Percentiles rank a stretch among this genome's conserved stretches.
These are phyloP conservation scores for Colletotrichum sp. DNA, from an alignment of 2,329 filamentous ascomycete species.

Conservation along the genomic window DNA sequence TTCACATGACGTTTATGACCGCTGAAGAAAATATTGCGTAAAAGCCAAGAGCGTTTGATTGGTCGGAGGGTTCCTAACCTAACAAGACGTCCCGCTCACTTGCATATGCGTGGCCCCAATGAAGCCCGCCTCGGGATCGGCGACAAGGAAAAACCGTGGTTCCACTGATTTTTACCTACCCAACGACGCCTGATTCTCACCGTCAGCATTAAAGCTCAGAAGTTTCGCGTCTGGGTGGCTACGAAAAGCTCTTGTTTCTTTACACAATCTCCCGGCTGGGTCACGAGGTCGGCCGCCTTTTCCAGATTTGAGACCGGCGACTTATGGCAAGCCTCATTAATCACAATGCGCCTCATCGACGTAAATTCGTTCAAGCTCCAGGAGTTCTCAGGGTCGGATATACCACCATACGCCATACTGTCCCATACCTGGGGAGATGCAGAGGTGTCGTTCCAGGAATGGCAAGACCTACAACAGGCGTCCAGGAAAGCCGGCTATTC, in stretches of 20 bases:
- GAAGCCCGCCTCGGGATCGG: not conserved
- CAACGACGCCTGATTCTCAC: not conserved
- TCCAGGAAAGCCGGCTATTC: not conserved
- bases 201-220: not conserved
- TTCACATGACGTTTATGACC: not conserved
- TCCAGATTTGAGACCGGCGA: not conserved
- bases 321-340: not conserved
- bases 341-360: not conserved
- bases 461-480: not conserved
- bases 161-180: not conserved
- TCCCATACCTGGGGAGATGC: slow-evolving; percentile 33
- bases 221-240: not conserved
- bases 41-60: not conserved
- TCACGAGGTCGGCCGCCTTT: not conserved
- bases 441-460: slow-evolving; percentile 28
- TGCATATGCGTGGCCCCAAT: not conserved
- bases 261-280: not conserved
- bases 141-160: not conserved
- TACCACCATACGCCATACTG: slow-evolving; percentile 33
- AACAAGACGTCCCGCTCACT: not conserved
- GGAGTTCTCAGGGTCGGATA: not conserved
- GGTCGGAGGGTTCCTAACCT: not conserved
- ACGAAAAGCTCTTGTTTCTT: not conserved
- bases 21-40: not conserved
- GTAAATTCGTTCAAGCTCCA: not conserved